Evolutionary conservation across 306 rosid species (phyloP).

Genomic region (Sindora glabra): DNA sequence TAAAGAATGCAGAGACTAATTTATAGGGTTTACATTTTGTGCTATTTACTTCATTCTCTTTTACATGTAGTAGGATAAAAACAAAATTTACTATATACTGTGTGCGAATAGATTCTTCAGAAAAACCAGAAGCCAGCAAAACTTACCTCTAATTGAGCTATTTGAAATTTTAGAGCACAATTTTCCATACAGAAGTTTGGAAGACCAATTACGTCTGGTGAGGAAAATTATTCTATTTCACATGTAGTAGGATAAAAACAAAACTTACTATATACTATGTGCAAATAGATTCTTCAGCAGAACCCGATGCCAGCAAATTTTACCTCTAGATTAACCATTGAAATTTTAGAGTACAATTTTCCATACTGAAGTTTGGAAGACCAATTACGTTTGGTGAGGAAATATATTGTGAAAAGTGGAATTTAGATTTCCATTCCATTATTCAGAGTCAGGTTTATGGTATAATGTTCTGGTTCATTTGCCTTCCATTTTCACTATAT

Average conservation of each 20-base stretch:
- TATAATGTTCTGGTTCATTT: not conserved
- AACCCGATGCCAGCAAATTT: not conserved
- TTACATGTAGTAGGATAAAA: not conserved
- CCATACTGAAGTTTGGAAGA: not conserved
- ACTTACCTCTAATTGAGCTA: not conserved
- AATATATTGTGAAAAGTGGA: no score
- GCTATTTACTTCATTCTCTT: not conserved
- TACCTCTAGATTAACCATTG: not conserved
- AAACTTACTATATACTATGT: not conserved
- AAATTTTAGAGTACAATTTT: not conserved
- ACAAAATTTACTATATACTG: not conserved
- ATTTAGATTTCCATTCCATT: no score
- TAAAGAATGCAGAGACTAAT: not conserved
- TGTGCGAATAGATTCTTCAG: not conserved
- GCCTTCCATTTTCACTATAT: not conserved
- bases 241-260: not conserved
- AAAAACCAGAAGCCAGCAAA: not conserved
- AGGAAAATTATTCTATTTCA: not conserved
- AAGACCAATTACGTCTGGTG: no score
- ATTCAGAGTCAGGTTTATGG: not conserved
- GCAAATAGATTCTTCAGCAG: not conserved
- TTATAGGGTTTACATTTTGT: not conserved
- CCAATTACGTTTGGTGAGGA: no score
- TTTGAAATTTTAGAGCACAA: not conserved
- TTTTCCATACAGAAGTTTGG: not conserved